phyloP scores from a whole-genome alignment of 495 filamentous ascomycete species.

The Hypoxylon fuscum region DNA sequence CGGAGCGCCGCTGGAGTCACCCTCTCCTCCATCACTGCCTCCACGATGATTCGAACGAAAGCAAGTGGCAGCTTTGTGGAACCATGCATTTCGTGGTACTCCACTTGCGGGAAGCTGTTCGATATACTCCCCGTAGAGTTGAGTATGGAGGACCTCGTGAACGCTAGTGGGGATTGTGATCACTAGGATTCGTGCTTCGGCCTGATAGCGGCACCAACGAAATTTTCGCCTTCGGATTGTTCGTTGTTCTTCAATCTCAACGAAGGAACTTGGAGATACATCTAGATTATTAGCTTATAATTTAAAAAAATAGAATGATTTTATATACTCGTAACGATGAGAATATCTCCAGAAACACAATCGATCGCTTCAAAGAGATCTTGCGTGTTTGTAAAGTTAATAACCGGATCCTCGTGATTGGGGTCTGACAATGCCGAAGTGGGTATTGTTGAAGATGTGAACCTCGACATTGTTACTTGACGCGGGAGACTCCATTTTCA shows the following conservation, averaged over 20 bases:
- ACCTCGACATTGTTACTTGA: conserved; percentile 7
- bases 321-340: conserved; percentile 1
- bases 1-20: conserved; percentile 39
- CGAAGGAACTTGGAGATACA: conserved; percentile 4
- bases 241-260: conserved; percentile 27
- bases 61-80: not conserved
- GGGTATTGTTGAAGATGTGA: conserved; percentile 1
- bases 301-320: not conserved
- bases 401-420: conserved; percentile 3
- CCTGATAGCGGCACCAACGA: conserved; percentile 37
- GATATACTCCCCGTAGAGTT: conserved; percentile 5
- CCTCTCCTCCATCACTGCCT: conserved; percentile 23
- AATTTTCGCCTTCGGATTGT: conserved; percentile 24
- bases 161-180: conserved; percentile 31
- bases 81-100: conserved; percentile 7
- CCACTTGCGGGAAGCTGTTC: conserved; percentile 20
- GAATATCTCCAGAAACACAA: conserved; percentile 2
- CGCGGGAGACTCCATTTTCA: too few relatives aligned
- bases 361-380: conserved; percentile 6
- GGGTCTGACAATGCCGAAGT: not conserved
- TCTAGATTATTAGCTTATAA: conserved; percentile 11
- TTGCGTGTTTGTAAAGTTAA: conserved; percentile 4
- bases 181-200: conserved; percentile 15
- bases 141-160: conserved; percentile 33
- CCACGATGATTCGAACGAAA: conserved; percentile 32